Evolutionary conservation across 2,329 filamentous ascomycete genomes (phyloP), one percentile per base, ranked within the genome.

Genomic region (Chrysosporium queenslandicum): DNA sequence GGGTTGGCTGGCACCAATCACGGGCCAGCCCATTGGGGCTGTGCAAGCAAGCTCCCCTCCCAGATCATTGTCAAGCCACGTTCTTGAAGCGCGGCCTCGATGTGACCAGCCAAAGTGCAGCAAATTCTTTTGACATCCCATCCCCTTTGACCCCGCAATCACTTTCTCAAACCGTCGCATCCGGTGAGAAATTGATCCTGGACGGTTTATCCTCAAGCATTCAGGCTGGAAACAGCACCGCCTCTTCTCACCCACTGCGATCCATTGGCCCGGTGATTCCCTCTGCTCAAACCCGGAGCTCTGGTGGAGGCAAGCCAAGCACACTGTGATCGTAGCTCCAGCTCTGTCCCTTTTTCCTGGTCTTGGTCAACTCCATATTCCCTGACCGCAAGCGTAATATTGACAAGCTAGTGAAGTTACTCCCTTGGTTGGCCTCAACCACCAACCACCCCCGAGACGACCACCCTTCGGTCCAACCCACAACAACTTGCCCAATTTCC

Each of bases 381-480:
- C n/a, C n/a, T n/a, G n/a, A n/a, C 27, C 9, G 5, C 27, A 9
- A 29, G 27, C 4, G 27, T 29, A 29, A 9, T 9, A 12, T 14
- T 34, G 14, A 12, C 23, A 27, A 43, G 9, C 40, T 27, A 29
- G 21, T n/a, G 21, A 16, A 27, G 3, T 43, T 27, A 27, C 29
- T 41, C 18, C 39, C 40, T 43, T 30, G 45, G 34, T 47, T 39
- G 45, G 21, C 12, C 45, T 20, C 18, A 18, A 47, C 45, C 45
- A 37, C 45, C 32, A 37, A 47, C 45, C 45, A 46, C 14, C 32
- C 32, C 39, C 39, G 12, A 43, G 23, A 29, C 40, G 9, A 41
- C 18, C 18, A n/a, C 9, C 39, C 12, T 8, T 5, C 37, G 21
- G 18, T 14, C 41, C 27, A 20, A 37, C 18, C 20, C 32, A 37